A percentile compares a stretch with the other conserved stretches of the same genome.
These are phyloP conservation scores for Kwoniella sp. DNA, from an alignment of 768 basidiomycete genomes.

Conservation along the genomic window DNA sequence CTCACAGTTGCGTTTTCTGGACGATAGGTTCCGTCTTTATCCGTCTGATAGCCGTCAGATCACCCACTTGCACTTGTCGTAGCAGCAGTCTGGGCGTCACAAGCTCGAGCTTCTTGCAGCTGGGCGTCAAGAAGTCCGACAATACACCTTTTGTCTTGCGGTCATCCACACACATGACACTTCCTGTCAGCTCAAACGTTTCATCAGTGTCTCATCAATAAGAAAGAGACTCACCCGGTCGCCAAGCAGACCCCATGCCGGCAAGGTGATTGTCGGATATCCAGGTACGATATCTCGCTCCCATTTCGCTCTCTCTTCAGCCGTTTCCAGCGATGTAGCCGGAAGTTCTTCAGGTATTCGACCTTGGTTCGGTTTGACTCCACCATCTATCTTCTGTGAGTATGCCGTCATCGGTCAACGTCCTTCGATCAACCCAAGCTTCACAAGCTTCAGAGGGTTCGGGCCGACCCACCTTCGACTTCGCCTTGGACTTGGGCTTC, in stretches of 20 bases:
- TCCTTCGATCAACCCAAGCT: not conserved
- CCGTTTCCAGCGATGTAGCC: slow-evolving; percentile 15
- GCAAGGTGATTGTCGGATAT: slow-evolving; percentile 5
- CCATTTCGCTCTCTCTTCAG: slow-evolving; percentile 31
- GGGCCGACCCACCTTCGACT: slow-evolving; percentile 15
- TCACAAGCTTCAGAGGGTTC: not conserved
- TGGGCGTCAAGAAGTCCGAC: slow-evolving; percentile 37
- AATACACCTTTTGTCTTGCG: slow-evolving; percentile 24
- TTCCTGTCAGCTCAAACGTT: slow-evolving; percentile 7
- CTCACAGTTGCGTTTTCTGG: slow-evolving; percentile 50
- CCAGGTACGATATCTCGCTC: slow-evolving; percentile 22
- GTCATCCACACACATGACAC: slow-evolving; percentile 9
- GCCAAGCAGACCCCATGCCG: slow-evolving; percentile 26
- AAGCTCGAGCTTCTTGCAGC: slow-evolving; percentile 34
- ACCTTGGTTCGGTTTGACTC: slow-evolving; percentile 2
- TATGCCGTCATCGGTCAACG: not conserved
- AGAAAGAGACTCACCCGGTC: slow-evolving; percentile 10
- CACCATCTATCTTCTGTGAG: not conserved
- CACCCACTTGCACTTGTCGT: slow-evolving; percentile 33
- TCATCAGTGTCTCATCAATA: no score
- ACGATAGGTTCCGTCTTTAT: slow-evolving; percentile 53
- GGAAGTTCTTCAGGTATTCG: slow-evolving; percentile 25
- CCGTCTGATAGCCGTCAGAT: slow-evolving; percentile 36
- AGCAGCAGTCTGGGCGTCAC: slow-evolving; percentile 37
- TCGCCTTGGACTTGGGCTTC: slow-evolving; percentile 21